phyloP scores from a whole-genome alignment of 2,329 filamentous ascomycete genomes.

The Plectosphaerella plurivora region DNA sequence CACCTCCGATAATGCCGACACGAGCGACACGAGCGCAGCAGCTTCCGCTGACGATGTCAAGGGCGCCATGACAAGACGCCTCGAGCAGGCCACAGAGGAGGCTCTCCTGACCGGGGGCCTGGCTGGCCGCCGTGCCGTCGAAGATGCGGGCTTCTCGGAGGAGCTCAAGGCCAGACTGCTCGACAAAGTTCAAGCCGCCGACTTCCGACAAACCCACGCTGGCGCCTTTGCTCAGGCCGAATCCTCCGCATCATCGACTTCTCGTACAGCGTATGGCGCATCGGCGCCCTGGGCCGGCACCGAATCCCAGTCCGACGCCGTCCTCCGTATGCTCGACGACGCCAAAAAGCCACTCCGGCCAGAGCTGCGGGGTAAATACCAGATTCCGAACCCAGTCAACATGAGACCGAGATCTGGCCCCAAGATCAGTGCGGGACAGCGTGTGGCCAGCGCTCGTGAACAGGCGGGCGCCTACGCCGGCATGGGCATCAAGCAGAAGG shows the following conservation, averaged over 20 bases:
- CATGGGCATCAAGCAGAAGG: constrained; percentile 40
- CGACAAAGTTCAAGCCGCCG: constrained; percentile 49
- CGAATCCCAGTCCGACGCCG: constrained; percentile 69
- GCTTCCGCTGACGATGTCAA: background rate
- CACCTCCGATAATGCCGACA: too few relatives aligned
- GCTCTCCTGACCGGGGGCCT: constrained; percentile 54
- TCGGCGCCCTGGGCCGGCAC: constrained; percentile 73
- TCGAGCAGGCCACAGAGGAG: constrained; percentile 61
- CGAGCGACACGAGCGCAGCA: too few relatives aligned
- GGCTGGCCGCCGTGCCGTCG: constrained; percentile 53
- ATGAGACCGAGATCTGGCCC: constrained; percentile 40
- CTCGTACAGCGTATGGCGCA: constrained; percentile 62
- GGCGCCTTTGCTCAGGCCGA: constrained; percentile 41
- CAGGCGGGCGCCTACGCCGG: constrained; percentile 48
- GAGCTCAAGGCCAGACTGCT: constrained; percentile 57
- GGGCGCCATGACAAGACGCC: constrained; percentile 50
- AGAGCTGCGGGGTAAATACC: constrained; percentile 40
- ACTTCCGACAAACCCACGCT: constrained; percentile 48
- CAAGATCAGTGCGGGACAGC: constrained; percentile 36
- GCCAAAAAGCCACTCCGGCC: constrained; percentile 64
- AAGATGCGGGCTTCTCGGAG: constrained; percentile 60
- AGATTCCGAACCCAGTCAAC: constrained; percentile 44
- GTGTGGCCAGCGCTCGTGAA: constrained; percentile 52
- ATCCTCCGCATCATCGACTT: constrained; percentile 42
- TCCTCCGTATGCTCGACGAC: constrained; percentile 81